Base-by-base conservation (phyloP, 306 rosid genomes). In the Inga oerstediana region DNA sequence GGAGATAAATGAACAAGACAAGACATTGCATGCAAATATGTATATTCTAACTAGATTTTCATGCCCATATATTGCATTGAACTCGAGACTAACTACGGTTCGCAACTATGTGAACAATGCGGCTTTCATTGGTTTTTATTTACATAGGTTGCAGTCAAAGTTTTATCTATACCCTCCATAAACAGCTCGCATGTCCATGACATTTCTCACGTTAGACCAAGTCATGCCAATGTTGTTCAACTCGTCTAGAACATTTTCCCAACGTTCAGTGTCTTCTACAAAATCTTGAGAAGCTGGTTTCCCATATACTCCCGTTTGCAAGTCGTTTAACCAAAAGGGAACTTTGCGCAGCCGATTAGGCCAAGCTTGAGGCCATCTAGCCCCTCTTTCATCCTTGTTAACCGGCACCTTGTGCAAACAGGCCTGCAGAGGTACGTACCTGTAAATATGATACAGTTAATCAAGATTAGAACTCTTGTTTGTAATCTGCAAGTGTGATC, bases 151-250 rank as follows among this genome's bases (percentile, higher is more conserved):
- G 52, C 24, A 77, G 19, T 64, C 70, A 39, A 44, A 81, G 80
- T 62, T 81, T 72, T 44, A 46, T 74, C 51, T 75, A 11, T 24
- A 90, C 98, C 97, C 97, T 58, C 94, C 97, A 79, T 86, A 91
- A 70, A 86, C 92, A 30, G 97, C 92, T 83, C 94, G 89, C 98
- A 89, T 91, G 83, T 94, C 97, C 97, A 94, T 94, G 74, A 91
- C 83, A 85, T 92, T 94, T 81, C 97, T 92, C 66, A 92, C 88
- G 7, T 89, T 76, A 49, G 89, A 84, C 95, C 94, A 89, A 68
- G 83, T 82, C 69, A 94, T 86, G 22, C 98, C 95, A 58, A 87
- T 74, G 75, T 82, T 85, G 71, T 37, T 89, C 82, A 91, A 41
- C 76, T 88, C 89, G 27, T 85, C 86, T 69, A 89, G 88, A 5